These are phyloP conservation scores for Kuraishia cidri DNA, from an alignment of 805 yeast species.

Conservation along the genomic window DNA sequence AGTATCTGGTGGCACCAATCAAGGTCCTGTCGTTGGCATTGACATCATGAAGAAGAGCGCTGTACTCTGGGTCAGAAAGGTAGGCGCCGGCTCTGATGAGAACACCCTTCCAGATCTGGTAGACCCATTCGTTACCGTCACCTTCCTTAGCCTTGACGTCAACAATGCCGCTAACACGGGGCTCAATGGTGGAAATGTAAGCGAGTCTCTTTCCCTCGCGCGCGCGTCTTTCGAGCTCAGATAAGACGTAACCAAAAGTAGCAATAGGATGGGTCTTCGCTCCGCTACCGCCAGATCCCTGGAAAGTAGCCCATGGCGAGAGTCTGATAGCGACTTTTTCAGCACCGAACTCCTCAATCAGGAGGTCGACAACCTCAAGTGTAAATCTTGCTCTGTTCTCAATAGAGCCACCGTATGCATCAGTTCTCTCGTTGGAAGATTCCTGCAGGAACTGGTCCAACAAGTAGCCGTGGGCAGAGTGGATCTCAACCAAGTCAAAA, in stretches of 20 bases:
- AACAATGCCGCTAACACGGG: conserved; percentile 12
- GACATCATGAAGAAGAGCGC: conserved; percentile 9
- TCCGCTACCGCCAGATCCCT: background rate
- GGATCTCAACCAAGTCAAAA: conserved; percentile 31
- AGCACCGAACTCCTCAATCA: conserved; percentile 43
- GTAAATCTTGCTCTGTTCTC: conserved; percentile 30
- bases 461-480: conserved; percentile 30
- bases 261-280: conserved; percentile 25
- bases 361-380: conserved; percentile 40
- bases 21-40: conserved; percentile 30
- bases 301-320: conserved; percentile 30
- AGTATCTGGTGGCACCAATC: conserved; percentile 28
- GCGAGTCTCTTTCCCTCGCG: conserved; percentile 14
- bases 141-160: conserved; percentile 1
- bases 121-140: conserved; percentile 8
- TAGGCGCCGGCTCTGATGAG: conserved; percentile 16
- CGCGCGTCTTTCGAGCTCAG: conserved; percentile 30
- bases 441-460: conserved; percentile 29
- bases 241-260: conserved; percentile 26
- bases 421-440: conserved; percentile 26
- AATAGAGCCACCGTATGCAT: conserved; percentile 33
- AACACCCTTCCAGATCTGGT: conserved; percentile 24
- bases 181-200: conserved; percentile 19
- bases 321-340: conserved; percentile 37
- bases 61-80: conserved; percentile 3